Evolutionary conservation across 148 eudicot genomes (phyloP).

Genomic region (Vaccinium corymbosum): DNA sequence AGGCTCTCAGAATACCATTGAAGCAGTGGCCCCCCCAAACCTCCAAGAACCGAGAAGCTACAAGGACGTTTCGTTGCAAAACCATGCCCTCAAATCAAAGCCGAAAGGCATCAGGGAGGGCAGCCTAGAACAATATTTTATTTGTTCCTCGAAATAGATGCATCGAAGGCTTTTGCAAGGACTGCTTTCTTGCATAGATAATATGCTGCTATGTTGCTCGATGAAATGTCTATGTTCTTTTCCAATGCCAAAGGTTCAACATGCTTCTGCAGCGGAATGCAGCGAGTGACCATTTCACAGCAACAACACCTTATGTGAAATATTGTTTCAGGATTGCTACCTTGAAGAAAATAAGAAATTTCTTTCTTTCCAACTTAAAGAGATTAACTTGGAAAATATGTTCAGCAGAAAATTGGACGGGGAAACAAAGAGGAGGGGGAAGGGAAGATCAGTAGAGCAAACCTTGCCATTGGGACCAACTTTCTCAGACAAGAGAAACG

Average conservation of each 20-base stretch:
- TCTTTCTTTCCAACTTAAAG: not conserved
- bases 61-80: too few species aligned
- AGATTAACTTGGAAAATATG: not conserved
- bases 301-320: not conserved
- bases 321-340: not conserved
- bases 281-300: not conserved
- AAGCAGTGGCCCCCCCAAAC: too few species aligned
- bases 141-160: not conserved
- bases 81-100: too few species aligned
- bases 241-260: not conserved
- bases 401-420: not conserved
- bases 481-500: too few species aligned
- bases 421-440: not conserved
- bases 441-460: slow-evolving; percentile 13
- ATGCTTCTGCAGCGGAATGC: not conserved
- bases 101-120: too few species aligned
- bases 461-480: slow-evolving; percentile 70
- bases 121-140: too few species aligned
- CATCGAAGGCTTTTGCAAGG: not conserved
- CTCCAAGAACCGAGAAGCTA: too few species aligned
- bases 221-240: not conserved
- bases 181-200: not conserved
- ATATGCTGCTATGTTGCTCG: not conserved
- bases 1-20: too few species aligned
- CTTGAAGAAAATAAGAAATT: not conserved